A percentile compares a stretch with the other conserved stretches of the same genome.
These are phyloP conservation scores for Phytophthora nicotianae DNA, from an alignment of 352 stramenopile genomes.

Conservation along the genomic window DNA sequence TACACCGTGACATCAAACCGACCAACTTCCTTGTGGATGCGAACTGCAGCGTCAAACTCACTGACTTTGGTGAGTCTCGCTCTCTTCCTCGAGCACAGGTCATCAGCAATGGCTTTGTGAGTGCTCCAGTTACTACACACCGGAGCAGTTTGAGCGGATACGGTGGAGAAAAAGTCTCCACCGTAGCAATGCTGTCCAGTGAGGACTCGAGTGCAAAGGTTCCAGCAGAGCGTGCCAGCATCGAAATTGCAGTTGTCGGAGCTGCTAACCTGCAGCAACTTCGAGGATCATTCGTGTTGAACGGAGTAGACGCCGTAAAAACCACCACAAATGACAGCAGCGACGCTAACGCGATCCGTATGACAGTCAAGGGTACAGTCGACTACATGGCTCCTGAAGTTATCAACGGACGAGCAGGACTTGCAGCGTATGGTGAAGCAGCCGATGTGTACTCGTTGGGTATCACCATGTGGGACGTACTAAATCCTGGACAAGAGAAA, in stretches of 20 bases:
- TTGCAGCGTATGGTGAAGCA: conserved; percentile 61
- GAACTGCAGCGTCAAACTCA: conserved; percentile 64
- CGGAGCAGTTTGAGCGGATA: conserved; percentile 16
- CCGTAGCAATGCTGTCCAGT: conserved; percentile 31
- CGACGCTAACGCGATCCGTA: conserved; percentile 35
- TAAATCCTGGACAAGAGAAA: conserved; percentile 59
- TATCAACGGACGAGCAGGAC: conserved; percentile 61
- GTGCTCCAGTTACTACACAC: conserved; percentile 1
- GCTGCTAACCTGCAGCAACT: conserved; percentile 39
- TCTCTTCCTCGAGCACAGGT: conserved; percentile 46
- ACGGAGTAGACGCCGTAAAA: conserved; percentile 14
- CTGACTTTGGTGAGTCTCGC: conserved; percentile 75
- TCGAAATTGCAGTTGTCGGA: conserved; percentile 40
- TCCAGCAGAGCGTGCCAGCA: conserved; percentile 20
- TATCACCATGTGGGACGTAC: conserved; percentile 79
- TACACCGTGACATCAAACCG: conserved; percentile 82
- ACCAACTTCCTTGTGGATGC: conserved; percentile 75
- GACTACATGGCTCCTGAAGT: conserved; percentile 84
- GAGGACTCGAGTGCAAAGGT: conserved; percentile 17
- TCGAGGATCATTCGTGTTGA: conserved; percentile 21
- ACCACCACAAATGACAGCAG: conserved; percentile 12
- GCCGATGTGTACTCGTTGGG: conserved; percentile 78
- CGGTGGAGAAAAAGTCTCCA: conserved; percentile 30
- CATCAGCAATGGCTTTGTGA: conserved; percentile 29
- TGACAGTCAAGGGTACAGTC: conserved; percentile 73